Evolutionary conservation across 306 rosid species (phyloP), one percentile per base, ranked within the genome.

Genomic region (Rubus parviflorus): DNA sequence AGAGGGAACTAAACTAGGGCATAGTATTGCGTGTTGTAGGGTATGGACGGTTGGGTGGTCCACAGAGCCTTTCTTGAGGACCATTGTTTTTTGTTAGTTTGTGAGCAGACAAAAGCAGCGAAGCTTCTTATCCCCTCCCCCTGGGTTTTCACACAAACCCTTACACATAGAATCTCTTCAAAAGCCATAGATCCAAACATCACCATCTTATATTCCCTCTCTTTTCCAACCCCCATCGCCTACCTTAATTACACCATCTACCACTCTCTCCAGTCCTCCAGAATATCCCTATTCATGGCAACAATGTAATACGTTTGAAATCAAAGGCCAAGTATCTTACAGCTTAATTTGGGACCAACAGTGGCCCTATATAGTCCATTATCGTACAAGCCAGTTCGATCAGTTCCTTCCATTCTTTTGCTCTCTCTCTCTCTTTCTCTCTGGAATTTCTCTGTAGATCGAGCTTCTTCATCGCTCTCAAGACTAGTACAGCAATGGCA

Each of bases 31-130:
- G 92, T 89, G 94, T 85, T 68, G 82, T 83, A 82, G 91, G 83
- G 70, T 82, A 75, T 82, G 90, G 93, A 72, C 84, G 84, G 89
- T 83, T 68, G 62, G 51, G 83, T 73, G 84, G 94, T 70, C 92
- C 86, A 78, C 85, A 37, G 62, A 80, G 83, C 82, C 87, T 92
- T 87, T 86, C 77, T 73, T 72, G 43, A 61, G 83, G 80, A 73
- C 64, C 88, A 70, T 67, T 83, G 66, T 79, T 88, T 92, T 92
- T 92, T 90, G 95, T 89, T 86, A 83, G 90, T 90, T 83, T 92
- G 77, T 89, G 92, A 89, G 95, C 92, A 88, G 97, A 94, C 97
- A 94, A 94, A 92, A 94, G 98, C 96, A 90, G 92, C 81, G 96
- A 92, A 89, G 94, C 94, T 92, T 92, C 97, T 86, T 83, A 86